Conservation (phyloP, 108 stramenopile species). For the Epipyxis sp. region DNA sequence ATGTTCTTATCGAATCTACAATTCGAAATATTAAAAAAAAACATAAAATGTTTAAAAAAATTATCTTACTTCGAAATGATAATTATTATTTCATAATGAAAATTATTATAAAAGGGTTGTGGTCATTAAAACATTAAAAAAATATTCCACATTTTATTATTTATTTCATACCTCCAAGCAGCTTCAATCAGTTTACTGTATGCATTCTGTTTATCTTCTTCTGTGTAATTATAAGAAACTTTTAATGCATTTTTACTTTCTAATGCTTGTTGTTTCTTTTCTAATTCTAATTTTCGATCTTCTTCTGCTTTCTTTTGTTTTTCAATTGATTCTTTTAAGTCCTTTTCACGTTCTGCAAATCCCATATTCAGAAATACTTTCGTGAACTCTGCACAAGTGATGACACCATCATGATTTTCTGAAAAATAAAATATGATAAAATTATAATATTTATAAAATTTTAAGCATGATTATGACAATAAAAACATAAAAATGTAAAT, state of each 20-base stretch:
- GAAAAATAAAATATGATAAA: background rate
- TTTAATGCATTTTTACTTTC: background rate
- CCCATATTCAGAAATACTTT: constrained; percentile 28
- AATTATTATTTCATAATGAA: no score
- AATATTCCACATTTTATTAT: no score
- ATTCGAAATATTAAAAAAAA: background rate
- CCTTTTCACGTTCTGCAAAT: constrained; percentile 33
- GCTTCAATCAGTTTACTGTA: constrained; percentile 13
- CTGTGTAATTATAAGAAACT: constrained; percentile 24
- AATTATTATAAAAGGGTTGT: no score
- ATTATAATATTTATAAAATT: no score
- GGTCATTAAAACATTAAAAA: no score
- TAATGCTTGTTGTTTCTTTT: background rate
- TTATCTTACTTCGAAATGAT: no score
- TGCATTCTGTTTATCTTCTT: constrained; percentile 13
- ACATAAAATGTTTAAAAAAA: no score
- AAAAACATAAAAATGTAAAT: background rate
- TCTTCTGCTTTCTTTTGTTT: background rate
- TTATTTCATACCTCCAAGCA: constrained; percentile 28
- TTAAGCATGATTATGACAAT: background rate
- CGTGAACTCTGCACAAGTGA: constrained; percentile 29
- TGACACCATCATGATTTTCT: constrained; percentile 22
- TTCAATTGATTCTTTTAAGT: constrained; percentile 5
- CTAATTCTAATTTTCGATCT: constrained; percentile 4
- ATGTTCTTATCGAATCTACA: constrained; percentile 2